These are phyloP conservation scores for Saposhnikovia divaricata DNA, from an alignment of 129 eudicot species.

Conservation along the genomic window DNA sequence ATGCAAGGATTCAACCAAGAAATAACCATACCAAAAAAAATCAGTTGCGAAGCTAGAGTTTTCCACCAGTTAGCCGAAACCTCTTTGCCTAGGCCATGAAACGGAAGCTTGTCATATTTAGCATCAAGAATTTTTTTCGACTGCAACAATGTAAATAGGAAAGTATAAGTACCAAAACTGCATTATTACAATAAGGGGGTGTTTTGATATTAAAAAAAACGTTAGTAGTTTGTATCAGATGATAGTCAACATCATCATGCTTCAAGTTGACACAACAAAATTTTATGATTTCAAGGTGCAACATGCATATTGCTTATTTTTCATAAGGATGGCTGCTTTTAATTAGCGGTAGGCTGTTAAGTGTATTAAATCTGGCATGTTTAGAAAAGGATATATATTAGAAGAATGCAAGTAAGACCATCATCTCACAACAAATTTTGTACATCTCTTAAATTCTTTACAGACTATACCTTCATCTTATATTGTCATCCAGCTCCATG, in stretches of 20 bases:
- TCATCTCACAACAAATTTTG: too few species aligned
- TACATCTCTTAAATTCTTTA: too few species aligned
- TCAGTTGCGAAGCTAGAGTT: constrained; percentile 56
- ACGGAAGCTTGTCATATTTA: constrained; percentile 72
- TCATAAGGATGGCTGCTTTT: neutral
- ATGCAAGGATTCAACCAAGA: neutral
- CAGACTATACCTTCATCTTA: neutral
- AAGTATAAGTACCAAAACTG: constrained; percentile 21
- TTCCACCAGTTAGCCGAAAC: constrained; percentile 95
- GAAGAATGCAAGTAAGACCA: neutral
- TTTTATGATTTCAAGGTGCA: neutral
- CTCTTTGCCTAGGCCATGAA: constrained; percentile 86
- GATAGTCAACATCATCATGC: neutral
- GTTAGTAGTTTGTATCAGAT: neutral
- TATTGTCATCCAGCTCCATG: too few species aligned
- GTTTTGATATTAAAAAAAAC: neutral
- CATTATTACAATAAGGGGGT: neutral
- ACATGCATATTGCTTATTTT: neutral
- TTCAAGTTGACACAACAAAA: constrained; percentile 1
- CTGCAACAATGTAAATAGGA: constrained; percentile 30
- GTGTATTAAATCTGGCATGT: neutral
- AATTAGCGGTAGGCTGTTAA: neutral
- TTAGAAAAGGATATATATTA: neutral
- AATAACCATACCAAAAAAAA: constrained; percentile 51
- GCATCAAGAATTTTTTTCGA: constrained; percentile 68